These are phyloP conservation scores for Cenococcum geophilum DNA, from an alignment of 495 filamentous ascomycete species.

Conservation along the genomic window DNA sequence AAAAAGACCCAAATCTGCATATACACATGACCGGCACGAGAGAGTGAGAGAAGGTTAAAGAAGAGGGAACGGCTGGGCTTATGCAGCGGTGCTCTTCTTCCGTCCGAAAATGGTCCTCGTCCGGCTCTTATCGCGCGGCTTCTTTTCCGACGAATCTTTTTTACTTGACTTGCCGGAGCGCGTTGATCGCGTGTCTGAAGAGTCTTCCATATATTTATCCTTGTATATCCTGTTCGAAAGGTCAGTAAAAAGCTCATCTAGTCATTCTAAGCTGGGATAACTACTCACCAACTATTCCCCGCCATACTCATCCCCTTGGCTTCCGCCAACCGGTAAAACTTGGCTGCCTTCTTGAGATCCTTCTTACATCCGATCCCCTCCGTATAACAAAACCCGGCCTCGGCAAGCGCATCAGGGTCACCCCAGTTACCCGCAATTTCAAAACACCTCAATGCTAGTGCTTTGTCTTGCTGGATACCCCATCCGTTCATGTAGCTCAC, in stretches of 20 bases:
- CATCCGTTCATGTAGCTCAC: conserved; percentile 98
- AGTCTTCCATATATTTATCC: conserved; percentile 73
- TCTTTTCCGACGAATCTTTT: conserved; percentile 48
- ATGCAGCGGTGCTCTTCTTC: conserved; percentile 41
- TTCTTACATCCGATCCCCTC: conserved; percentile 67
- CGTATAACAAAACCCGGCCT: conserved; percentile 41
- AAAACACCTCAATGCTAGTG: conserved; percentile 82
- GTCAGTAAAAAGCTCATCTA: conserved; percentile 1
- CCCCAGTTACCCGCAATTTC: conserved; percentile 96
- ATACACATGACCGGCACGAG: not conserved
- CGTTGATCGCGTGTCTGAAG: conserved; percentile 37
- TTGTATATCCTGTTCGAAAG: conserved; percentile 72
- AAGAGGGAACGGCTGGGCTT: not conserved
- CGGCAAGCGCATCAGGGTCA: conserved; percentile 79
- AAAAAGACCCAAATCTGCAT: not conserved
- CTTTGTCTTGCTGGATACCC: conserved; percentile 91
- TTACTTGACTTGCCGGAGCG: conserved; percentile 25
- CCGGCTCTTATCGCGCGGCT: conserved; percentile 56
- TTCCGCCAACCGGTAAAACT: conserved; percentile 84
- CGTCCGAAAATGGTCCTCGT: conserved; percentile 62
- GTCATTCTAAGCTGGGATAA: not conserved
- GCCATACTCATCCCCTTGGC: conserved; percentile 94
- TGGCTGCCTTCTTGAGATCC: conserved; percentile 88
- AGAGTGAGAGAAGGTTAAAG: not conserved
- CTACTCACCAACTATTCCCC: conserved; percentile 86